Percentiles rank a stretch among this genome's conserved stretches.
Evolutionary conservation across 2,329 filamentous ascomycete species (phyloP).

Genomic region (Fusarium tupiense): DNA sequence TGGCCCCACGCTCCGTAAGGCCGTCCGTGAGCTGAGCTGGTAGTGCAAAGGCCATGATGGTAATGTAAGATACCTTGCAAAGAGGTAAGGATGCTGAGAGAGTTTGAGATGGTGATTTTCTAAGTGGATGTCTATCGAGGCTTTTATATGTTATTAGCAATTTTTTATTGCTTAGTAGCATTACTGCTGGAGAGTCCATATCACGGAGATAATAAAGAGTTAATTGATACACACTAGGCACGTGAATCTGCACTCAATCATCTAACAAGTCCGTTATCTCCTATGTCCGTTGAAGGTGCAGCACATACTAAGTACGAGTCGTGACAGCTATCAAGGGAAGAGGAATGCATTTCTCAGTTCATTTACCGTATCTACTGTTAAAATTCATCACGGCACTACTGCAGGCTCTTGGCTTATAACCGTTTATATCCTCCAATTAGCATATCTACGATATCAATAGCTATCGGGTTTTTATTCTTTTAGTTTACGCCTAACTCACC

Average conservation of each 20-base stretch:
- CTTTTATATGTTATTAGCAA: background rate
- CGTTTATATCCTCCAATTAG: too few relatives aligned
- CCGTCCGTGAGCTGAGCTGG: background rate
- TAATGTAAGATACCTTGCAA: background rate
- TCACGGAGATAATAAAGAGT: background rate
- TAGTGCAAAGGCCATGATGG: background rate
- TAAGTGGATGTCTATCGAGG: background rate
- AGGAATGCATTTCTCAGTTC: too few relatives aligned
- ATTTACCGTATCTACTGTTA: too few relatives aligned
- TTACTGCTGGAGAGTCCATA: too few relatives aligned
- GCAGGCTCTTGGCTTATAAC: too few relatives aligned
- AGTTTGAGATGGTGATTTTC: background rate
- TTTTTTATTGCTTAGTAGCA: background rate
- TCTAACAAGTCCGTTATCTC: background rate
- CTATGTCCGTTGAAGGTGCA: background rate
- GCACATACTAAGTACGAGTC: background rate
- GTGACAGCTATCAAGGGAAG: too few relatives aligned
- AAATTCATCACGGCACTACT: too few relatives aligned
- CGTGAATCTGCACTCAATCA: background rate
- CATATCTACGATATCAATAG: too few relatives aligned
- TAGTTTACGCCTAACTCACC: too few relatives aligned
- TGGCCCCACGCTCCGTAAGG: background rate
- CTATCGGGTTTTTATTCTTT: too few relatives aligned
- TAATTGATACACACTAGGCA: background rate
- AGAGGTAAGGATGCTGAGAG: background rate